phyloP scores from a whole-genome alignment of 2,329 filamentous ascomycete species.

The Conoideocrella luteorostrata region DNA sequence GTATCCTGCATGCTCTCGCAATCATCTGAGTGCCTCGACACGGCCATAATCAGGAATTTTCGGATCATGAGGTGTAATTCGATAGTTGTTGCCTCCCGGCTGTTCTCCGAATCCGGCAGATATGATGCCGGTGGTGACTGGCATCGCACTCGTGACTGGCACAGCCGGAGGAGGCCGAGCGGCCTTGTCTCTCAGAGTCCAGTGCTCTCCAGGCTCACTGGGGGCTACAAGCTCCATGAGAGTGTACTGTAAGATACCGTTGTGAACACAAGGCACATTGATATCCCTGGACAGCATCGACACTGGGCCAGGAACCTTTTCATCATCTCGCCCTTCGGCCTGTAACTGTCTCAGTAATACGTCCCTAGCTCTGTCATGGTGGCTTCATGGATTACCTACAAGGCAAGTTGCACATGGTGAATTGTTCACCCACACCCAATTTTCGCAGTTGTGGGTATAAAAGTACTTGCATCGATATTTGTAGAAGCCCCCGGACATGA shows the following conservation, averaged over 20 bases:
- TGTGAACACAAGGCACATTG: conserved; percentile 37
- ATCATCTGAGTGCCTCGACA: conserved; percentile 1
- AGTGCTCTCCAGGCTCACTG: conserved; percentile 30
- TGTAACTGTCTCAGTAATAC: conserved; percentile 19
- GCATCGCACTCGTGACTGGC: conserved; percentile 9
- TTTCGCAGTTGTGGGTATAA: conserved; percentile 42
- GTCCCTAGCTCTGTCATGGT: neutral
- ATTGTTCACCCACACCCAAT: conserved; percentile 50
- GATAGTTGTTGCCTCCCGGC: neutral
- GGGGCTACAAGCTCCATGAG: conserved; percentile 39
- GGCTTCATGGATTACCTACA: conserved; percentile 27
- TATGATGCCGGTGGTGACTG: conserved; percentile 2
- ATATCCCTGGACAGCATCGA: conserved; percentile 33
- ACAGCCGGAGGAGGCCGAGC: conserved; percentile 9
- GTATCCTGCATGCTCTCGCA: conserved; percentile 3
- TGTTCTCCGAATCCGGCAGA: conserved; percentile 2
- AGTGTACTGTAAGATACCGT: conserved; percentile 41
- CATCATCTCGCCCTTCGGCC: conserved; percentile 44
- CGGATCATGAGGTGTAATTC: neutral
- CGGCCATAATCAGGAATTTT: conserved; percentile 2
- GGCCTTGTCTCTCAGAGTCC: conserved; percentile 24
- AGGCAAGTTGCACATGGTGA: conserved; percentile 43
- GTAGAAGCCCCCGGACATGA: conserved; percentile 37
- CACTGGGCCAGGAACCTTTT: conserved; percentile 22
- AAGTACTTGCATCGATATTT: conserved; percentile 52